Base-by-base conservation (phyloP, 768 basidiomycete species). In the Austroboletus eburneus region DNA sequence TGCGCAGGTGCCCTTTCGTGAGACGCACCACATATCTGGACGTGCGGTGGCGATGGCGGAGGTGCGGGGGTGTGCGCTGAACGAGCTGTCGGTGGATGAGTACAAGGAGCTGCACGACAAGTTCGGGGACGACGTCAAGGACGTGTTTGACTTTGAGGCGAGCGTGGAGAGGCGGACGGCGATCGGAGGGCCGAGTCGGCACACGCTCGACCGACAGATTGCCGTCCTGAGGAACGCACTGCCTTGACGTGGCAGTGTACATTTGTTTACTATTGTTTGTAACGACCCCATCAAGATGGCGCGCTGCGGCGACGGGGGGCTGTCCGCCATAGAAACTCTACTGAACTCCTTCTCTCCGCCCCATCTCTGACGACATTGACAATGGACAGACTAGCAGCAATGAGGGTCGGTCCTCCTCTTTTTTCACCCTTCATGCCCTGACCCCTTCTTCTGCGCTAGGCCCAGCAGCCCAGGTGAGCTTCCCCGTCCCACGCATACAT, bases 1-100 rank as follows among this genome's bases (percentile, higher is more conserved):
- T 25, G 20, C 25, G 12, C 57, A 96, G 94, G 89, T 93, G 35
- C 96, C 96, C 8, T 98, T 99, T 81, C 85, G 96, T 36, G 92
- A 97, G 69, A 99, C 96, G 1, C 96, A 99, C 64, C 96, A 99
- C 65, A 83, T 99, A 56, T 97, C 96, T 4, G 96, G 96, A 4
- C 85, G 91, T 13, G 93, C 95, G 17, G 95, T 99, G 38, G 93
- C 95, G 2, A 75, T 97, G 32, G 95, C 95, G 1, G 96, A 99
- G 66, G 72, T 83, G 35, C 79, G 81, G 27, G 76, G 78, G 49
- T 85, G 87, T 57, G 87, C 90, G 58, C 75, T 99, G 34, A 83
- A 90, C 52, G 81, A 88, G 42, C 77, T 99, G 50, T 75, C 82
- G 1, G 72, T 93, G 41, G 70, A 81, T 29, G 91, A 99, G 66